Conservation (phyloP, 805 yeast genomes). For the Jamesozyma lodderae region DNA sequence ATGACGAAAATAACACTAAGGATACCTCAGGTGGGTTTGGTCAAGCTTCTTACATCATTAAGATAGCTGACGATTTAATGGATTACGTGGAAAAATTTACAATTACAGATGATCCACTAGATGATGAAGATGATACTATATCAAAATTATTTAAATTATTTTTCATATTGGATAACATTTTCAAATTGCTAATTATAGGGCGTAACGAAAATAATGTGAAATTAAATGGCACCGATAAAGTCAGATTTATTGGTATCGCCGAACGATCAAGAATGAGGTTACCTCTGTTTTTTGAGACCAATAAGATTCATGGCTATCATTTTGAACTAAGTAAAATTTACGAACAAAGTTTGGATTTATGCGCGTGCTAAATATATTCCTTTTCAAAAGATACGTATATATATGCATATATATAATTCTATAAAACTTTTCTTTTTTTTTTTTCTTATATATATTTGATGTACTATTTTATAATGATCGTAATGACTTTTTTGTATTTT, state of each 20-base stretch:
- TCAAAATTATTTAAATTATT: slow-evolving; percentile 33
- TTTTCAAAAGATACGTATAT: not conserved
- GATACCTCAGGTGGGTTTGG: slow-evolving; percentile 34
- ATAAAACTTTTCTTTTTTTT: not conserved
- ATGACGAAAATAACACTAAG: not conserved
- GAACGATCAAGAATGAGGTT: slow-evolving; percentile 42
- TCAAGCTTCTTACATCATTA: slow-evolving; percentile 53
- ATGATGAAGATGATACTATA: slow-evolving; percentile 24
- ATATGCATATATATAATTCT: not conserved
- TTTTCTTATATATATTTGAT: not conserved
- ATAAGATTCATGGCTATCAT: slow-evolving; percentile 35
- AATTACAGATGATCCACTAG: slow-evolving; percentile 14
- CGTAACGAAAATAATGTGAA: slow-evolving; percentile 27
- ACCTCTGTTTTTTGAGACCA: slow-evolving; percentile 29
- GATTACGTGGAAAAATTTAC: slow-evolving; percentile 46
- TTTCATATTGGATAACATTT: slow-evolving; percentile 35
- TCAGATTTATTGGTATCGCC: slow-evolving; percentile 44
- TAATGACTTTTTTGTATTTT: not conserved
- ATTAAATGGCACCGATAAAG: slow-evolving; percentile 41
- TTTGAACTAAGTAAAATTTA: slow-evolving; percentile 38
- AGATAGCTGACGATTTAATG: slow-evolving; percentile 56
- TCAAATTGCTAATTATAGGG: slow-evolving; percentile 33
- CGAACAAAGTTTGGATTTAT: slow-evolving; percentile 34
- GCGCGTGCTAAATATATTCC: slow-evolving; percentile 8
- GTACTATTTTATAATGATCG: not conserved